Base-by-base conservation (phyloP, 345 rosid species). In the Excoecaria agallocha region DNA sequence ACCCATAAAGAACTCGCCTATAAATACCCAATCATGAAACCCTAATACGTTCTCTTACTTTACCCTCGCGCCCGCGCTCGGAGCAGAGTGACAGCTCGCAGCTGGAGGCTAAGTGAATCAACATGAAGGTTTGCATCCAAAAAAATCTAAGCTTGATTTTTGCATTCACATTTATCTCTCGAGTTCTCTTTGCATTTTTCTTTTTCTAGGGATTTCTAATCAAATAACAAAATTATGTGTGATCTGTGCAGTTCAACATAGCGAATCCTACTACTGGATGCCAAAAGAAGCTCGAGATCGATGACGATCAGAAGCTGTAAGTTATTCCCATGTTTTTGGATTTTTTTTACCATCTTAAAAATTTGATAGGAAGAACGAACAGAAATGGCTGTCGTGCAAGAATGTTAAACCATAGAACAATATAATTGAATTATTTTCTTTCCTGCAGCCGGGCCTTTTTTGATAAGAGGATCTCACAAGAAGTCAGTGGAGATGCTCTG, bases 381-480 rank as follows among this genome's bases (percentile, higher is more conserved):
- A 41, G 3, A 4, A 41, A 4, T 41, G 45, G 45, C 45, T 41
- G 6, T 41, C 45, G 30, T 30, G 30, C 30, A 30, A 30, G 30
- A 30, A 30, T 30, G 30, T 1, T 30, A 30, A 30, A 30, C 30
- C 30, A 30, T 30, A 30, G 2, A 30, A 30, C 30, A 2, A 30
- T 0, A 1, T 30, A 30, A 30, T 30, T 30, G 30, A 30, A 30
- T 50, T 50, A 4, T 50, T 54, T 38, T 25, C 22, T 24, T 57
- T 6, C 0, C 10, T 46, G 5, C 58, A 91, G 93, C 45, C 89
- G 93, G 12, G 87, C 86, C 1, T 86, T 91, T 71, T 86, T 24
- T 56, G 96, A 91, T 68, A 90, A 87, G 87, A 87, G 96, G 79
- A 82, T 90, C 85, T 90, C 93, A 1, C 93, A 90, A 80, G 96